phyloP scores from a whole-genome alignment of 306 rosid species.

The Phaseolus lunatus region DNA sequence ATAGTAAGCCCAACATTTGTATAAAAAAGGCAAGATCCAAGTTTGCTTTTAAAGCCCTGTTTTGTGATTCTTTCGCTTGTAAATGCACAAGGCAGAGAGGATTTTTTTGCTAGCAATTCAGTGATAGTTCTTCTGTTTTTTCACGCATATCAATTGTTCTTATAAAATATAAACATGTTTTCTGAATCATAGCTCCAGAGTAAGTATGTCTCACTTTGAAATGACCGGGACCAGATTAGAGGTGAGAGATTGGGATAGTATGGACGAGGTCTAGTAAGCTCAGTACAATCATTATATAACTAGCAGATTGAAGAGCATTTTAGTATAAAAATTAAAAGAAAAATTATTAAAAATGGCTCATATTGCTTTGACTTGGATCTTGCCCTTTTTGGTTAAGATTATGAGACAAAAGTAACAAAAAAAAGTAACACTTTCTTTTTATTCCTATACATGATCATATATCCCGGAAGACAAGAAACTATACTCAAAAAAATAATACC shows the following conservation, averaged over 20 bases:
- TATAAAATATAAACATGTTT: conserved; percentile 7
- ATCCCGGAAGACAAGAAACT: background rate
- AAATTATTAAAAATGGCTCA: background rate
- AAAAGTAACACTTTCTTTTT: background rate
- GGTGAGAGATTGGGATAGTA: no score
- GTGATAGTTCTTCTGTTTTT: background rate
- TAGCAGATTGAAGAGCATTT: background rate
- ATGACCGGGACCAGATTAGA: background rate
- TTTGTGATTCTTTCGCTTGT: conserved; percentile 5
- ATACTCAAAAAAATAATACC: background rate
- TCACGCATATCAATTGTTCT: background rate
- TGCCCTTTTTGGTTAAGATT: background rate
- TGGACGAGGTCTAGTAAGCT: no score
- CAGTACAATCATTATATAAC: no score
- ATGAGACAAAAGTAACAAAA: no score
- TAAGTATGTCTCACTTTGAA: background rate
- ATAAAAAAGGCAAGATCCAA: no score
- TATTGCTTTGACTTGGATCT: background rate
- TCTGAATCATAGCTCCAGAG: background rate
- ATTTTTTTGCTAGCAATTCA: background rate
- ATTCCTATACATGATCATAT: background rate
- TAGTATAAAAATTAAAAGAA: background rate
- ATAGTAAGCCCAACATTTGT: background rate
- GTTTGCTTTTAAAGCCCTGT: background rate
- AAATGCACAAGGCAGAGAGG: background rate